Base-by-base conservation (phyloP, 2,329 filamentous ascomycete species). In the Paracoccidioides brasiliensis region DNA sequence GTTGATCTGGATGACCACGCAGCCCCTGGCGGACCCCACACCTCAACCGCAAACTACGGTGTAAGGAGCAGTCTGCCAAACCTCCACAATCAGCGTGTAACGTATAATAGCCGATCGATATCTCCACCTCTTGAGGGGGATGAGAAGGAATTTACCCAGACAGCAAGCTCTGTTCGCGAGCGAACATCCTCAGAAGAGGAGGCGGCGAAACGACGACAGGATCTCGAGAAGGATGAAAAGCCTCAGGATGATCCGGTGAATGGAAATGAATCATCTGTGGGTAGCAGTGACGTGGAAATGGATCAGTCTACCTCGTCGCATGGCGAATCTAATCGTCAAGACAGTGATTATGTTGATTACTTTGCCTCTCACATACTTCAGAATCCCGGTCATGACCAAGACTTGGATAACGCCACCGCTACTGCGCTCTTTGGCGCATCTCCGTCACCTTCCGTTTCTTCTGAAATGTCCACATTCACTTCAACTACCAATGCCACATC, bases 141-240 rank as follows among this genome's bases (percentile, higher is more conserved):
- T 38, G 61, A 61, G 52, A 60, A 60, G 28, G 93, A 97, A 71
- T 98, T 98, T 67, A 96, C 91, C 5, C 88, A 95, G 72, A 97
- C 90, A 1, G 93, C 93, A 14, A 88, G 89, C 62, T 88, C 85
- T 51, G 80, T 97, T 63, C 88, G 81, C 57, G 76, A 79, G 72
- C 78, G 76, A 61, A 69, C 70, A 37, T 72, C 70, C 35, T 71
- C 71, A 28, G 65, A 70, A 59, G 67, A 74, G 58, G 53, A 59
- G 4, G 53, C 46, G 3, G 40, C 50, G 14, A 56, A 53, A 41
- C 12, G 22, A 28, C 55, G 50, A 40, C 50, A 40, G n/a, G 41
- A 52, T 22, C 22, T 43, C 3, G 41, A 44, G 71, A 74, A 40
- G 69, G 74, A 64, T 46, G 59, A 62, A 12, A 53, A 10, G 32